Evolutionary conservation across 2,329 filamentous ascomycete species (phyloP).

Genomic region (Fusarium keratoplasticum): DNA sequence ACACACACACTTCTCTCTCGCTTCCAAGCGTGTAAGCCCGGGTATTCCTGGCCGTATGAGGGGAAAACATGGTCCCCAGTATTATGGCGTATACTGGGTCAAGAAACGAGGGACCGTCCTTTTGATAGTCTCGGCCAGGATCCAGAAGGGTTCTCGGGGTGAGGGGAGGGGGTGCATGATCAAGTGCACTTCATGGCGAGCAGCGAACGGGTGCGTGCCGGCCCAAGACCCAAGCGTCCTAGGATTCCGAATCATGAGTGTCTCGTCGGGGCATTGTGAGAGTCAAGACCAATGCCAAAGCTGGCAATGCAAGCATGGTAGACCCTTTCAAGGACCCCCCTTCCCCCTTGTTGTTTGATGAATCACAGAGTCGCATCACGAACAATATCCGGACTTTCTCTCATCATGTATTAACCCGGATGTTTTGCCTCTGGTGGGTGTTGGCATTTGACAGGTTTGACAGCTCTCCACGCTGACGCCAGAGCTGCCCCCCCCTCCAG

Average conservation of each 20-base stretch:
- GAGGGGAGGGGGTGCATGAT: slow-evolving; percentile 25
- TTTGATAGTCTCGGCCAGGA: slow-evolving; percentile 4
- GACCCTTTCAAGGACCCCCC: background rate
- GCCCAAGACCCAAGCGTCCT: slow-evolving; percentile 26
- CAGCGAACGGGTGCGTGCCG: slow-evolving; percentile 14
- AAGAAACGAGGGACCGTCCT: background rate
- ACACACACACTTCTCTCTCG: background rate
- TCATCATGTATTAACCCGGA: slow-evolving; percentile 3
- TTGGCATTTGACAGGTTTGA: slow-evolving; percentile 15
- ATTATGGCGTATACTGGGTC: background rate
- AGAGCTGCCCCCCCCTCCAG: slow-evolving; percentile 13
- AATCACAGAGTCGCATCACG: slow-evolving; percentile 21
- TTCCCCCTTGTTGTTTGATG: background rate
- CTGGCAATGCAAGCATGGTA: background rate
- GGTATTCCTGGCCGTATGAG: slow-evolving; percentile 14
- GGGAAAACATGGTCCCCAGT: background rate
- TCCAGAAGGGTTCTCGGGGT: slow-evolving; percentile 5
- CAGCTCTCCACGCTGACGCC: slow-evolving; percentile 28
- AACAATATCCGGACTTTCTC: slow-evolving; percentile 6
- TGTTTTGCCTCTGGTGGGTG: background rate
- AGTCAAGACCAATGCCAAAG: background rate
- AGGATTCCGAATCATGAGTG: background rate
- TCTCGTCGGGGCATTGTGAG: background rate
- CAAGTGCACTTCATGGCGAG: slow-evolving; percentile 26
- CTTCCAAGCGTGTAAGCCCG: slow-evolving; percentile 8